Evolutionary conservation across 495 filamentous ascomycete species (phyloP), one percentile per base, ranked within the genome.

Genomic region (Wilcoxina mikolae): DNA sequence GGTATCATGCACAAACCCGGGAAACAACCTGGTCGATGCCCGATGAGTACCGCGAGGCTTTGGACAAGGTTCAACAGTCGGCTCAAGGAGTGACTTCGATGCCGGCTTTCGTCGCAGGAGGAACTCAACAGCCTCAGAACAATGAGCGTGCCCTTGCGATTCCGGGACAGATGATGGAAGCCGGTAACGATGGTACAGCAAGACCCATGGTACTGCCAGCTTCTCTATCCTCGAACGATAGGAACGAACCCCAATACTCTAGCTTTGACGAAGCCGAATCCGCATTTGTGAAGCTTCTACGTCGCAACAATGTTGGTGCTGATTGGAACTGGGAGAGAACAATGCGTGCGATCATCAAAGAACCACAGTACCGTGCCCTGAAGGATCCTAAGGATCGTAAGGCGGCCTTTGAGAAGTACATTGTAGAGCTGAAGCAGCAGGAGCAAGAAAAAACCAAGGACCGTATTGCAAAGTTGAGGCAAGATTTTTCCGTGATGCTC

Each of bases 381-480:
- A 93, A 90, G 65, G 90, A 96, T 62, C 91, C 93, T 2, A 86
- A 80, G 67, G 87, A 95, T 65, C 81, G 91, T 59, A 90, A 89
- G 70, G 74, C 81, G 56, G 87, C 88, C 20, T 96, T 95, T 69
- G 85, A 95, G 74, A 95, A 95, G 73, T 96, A 89, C 72, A 85
- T 83, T 65, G 74, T 84, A 60, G 87, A 96, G 69, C 79, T 94
- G 69, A 79, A 89, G 60, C 74, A 84, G 61, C 85, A 95, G 69
- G 91, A 96, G 71, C 93, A 91, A 72, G 88, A 93, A 60, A 84
- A 84, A 64, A 88, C 87, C 65, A 91, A 91, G 69, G 91, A 95
- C 71, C 83, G 91, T 72, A 78, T 93, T 65, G 79, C 87, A 61
- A 96, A 95, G 70, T 76, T 96, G 60, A 85, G 87, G 58, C 75